These are phyloP conservation scores for Podaxis pistillaris DNA, from an alignment of 768 basidiomycete species.

Conservation along the genomic window DNA sequence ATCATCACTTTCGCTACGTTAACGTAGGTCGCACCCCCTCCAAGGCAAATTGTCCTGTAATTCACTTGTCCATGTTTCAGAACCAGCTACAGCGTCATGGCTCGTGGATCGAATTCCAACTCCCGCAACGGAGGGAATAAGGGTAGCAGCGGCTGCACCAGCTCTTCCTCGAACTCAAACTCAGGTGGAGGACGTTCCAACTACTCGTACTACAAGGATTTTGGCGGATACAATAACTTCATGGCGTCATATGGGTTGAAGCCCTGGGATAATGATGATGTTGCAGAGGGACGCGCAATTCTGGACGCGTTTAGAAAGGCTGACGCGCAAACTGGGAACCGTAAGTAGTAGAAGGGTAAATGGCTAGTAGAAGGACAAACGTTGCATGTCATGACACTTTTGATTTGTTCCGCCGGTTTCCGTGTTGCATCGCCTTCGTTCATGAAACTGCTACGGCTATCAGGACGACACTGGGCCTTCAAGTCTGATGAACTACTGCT, in stretches of 20 bases:
- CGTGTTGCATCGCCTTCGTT: too few relatives aligned
- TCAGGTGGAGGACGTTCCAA: neutral
- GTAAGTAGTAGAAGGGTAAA: too few relatives aligned
- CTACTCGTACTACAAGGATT: constrained; percentile 8
- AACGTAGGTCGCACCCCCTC: too few relatives aligned
- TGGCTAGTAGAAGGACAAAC: too few relatives aligned
- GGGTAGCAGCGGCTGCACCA: neutral
- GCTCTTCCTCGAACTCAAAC: neutral
- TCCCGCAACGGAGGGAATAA: neutral
- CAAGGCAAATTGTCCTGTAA: too few relatives aligned
- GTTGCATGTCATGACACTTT: too few relatives aligned
- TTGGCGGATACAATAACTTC: constrained; percentile 17
- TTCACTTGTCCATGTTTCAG: too few relatives aligned
- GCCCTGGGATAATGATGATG: constrained; percentile 10
- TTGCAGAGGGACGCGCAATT: constrained; percentile 11
- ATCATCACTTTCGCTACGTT: too few relatives aligned
- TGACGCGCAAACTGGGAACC: neutral
- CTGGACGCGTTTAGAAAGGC: constrained; percentile 6
- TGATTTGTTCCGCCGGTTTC: too few relatives aligned
- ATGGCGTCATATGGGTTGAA: constrained; percentile 19
- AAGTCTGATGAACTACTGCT: too few relatives aligned
- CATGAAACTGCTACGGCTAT: too few relatives aligned
- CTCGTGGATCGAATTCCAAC: neutral
- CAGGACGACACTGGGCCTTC: too few relatives aligned
- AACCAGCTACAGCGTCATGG: neutral